Conservation (phyloP, 257 asterid genomes). For the Solanum commersonii region DNA sequence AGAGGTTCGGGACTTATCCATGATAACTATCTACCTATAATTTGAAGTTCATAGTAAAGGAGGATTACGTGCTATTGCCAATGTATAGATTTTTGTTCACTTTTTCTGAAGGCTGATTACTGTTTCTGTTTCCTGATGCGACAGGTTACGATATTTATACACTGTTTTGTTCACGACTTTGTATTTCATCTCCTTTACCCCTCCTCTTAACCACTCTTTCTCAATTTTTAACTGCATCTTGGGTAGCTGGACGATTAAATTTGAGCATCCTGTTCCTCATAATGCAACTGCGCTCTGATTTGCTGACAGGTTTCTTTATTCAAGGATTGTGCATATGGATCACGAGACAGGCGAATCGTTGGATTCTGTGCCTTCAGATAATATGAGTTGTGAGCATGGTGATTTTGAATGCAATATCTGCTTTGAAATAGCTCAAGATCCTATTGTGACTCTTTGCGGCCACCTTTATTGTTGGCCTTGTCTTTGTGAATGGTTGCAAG, state of each 20-base stretch:
- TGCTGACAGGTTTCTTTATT: not conserved
- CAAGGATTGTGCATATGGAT: slow-evolving; percentile 39
- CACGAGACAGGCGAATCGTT: slow-evolving; percentile 20
- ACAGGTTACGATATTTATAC: not conserved
- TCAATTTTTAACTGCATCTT: not conserved
- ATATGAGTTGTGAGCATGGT: slow-evolving; percentile 31
- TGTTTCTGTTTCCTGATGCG: not conserved
- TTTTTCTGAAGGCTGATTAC: not conserved
- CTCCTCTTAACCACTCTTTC: not conserved
- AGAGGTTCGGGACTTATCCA: not conserved
- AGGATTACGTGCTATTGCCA: not conserved
- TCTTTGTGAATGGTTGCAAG: slow-evolving; percentile 82
- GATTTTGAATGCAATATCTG: slow-evolving; percentile 90
- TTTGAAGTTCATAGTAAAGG: not conserved
- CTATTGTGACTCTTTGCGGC: slow-evolving; percentile 88
- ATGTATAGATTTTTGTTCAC: not conserved
- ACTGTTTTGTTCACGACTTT: not conserved
- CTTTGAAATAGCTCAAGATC: slow-evolving; percentile 80
- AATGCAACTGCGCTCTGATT: not conserved
- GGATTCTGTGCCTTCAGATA: slow-evolving; percentile 27
- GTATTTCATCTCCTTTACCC: not conserved
- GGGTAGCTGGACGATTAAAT: not conserved
- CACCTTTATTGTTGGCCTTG: slow-evolving; percentile 99
- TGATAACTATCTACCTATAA: not conserved
- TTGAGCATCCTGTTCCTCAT: not conserved